Conservation (phyloP, 2,329 filamentous ascomycete genomes). For the Botrytis porri region DNA sequence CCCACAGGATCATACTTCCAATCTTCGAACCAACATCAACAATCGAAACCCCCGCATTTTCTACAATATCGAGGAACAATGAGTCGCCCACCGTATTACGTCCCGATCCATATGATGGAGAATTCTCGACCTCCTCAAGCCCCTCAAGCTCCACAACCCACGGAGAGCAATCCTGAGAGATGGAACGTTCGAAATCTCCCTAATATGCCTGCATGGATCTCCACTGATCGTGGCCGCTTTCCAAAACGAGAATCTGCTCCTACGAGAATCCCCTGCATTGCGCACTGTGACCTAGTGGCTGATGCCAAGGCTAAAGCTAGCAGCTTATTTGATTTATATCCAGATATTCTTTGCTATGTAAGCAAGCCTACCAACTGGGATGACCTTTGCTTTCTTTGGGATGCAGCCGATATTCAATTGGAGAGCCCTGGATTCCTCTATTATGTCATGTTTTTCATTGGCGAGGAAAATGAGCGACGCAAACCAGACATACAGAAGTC, state of each 20-base stretch:
- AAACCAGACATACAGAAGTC: neutral
- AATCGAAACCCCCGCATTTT: neutral
- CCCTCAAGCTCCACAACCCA: neutral
- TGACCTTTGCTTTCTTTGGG: slow-evolving; percentile 38
- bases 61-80: neutral
- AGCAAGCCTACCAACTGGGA: slow-evolving; percentile 25
- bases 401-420: slow-evolving; percentile 36
- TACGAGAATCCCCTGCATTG: slow-evolving; percentile 16
- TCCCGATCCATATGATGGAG: neutral
- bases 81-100: neutral
- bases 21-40: neutral
- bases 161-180: neutral
- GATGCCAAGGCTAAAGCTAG: slow-evolving; percentile 22
- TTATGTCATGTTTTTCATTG: slow-evolving; percentile 33
- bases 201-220: slow-evolving; percentile 26
- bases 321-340: slow-evolving; percentile 16
- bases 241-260: slow-evolving; percentile 21
- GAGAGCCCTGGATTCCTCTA: slow-evolving; percentile 35
- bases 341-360: slow-evolving; percentile 18
- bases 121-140: neutral
- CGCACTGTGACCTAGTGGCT: slow-evolving; percentile 21
- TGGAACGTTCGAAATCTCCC: slow-evolving; percentile 9
- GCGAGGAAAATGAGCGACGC: slow-evolving; percentile 17
- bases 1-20: neutral
- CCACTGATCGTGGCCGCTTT: slow-evolving; percentile 23